These are phyloP conservation scores for Trichophyton benhamiae DNA, from an alignment of 2,329 filamentous ascomycete species.

Conservation along the genomic window DNA sequence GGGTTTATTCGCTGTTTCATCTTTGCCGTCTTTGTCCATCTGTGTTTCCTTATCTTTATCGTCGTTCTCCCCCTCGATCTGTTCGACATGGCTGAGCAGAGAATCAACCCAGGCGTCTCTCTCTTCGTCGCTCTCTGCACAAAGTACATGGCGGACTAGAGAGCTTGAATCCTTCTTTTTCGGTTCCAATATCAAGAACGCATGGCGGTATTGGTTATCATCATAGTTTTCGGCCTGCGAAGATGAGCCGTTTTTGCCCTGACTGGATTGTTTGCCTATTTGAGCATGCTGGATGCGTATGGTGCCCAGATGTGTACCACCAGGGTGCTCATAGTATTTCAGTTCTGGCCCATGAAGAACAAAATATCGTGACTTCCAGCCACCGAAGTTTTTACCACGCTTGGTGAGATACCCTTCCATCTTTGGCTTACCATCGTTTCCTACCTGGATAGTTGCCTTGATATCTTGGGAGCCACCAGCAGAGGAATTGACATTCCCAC, in stretches of 20 bases:
- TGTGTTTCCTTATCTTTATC: conserved; percentile 19
- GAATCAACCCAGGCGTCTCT: conserved; percentile 89
- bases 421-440: conserved; percentile 53
- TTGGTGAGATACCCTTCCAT: conserved; percentile 92
- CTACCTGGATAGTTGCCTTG: conserved; percentile 29
- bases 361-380: conserved; percentile 82
- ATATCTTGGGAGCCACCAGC: background rate
- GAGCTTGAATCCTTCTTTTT: conserved; percentile 90
- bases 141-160: conserved; percentile 83
- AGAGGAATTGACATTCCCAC: conserved; percentile 16
- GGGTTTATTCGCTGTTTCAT: conserved; percentile 3
- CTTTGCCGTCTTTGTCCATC: conserved; percentile 14
- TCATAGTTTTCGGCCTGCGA: conserved; percentile 53
- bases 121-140: conserved; percentile 86
- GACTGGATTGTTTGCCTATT: conserved; percentile 75
- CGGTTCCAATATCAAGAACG: conserved; percentile 85
- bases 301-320: conserved; percentile 78
- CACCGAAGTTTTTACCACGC: conserved; percentile 94
- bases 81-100: conserved; percentile 78
- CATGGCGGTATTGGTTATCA: conserved; percentile 92
- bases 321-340: conserved; percentile 84
- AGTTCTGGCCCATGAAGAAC: conserved; percentile 58
- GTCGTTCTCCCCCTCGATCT: conserved; percentile 42
- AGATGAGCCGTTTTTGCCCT: conserved; percentile 44
- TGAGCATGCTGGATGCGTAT: conserved; percentile 86